phyloP scores from a whole-genome alignment of 2,329 filamentous ascomycete genomes.

The Penicillium brevicompactum region DNA sequence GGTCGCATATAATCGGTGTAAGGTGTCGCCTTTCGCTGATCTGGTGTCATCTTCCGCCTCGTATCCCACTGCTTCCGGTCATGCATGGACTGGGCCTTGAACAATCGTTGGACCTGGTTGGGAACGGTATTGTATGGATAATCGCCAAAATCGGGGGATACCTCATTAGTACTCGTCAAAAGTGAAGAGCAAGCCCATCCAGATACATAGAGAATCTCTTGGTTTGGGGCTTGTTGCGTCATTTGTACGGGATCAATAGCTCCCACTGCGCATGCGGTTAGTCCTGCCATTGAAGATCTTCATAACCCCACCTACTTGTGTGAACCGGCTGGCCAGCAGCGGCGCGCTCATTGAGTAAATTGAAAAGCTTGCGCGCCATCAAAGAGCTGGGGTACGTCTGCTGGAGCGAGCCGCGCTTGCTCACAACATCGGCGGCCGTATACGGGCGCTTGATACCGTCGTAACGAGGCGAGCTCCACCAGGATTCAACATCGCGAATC shows the following conservation, averaged over 20 bases:
- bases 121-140: constrained; percentile 99
- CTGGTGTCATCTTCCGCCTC: constrained; percentile 73
- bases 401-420: constrained; percentile 84
- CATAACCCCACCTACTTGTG: constrained; percentile 63
- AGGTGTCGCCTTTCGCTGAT: constrained; percentile 72
- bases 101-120: constrained; percentile 93
- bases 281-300: neutral
- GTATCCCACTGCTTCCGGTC: constrained; percentile 94
- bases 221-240: constrained; percentile 95
- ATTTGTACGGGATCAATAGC: constrained; percentile 99
- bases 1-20: constrained; percentile 92
- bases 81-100: constrained; percentile 96
- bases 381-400: constrained; percentile 89
- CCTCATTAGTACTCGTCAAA: constrained; percentile 92
- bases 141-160: constrained; percentile 96
- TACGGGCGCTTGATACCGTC: constrained; percentile 91
- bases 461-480: constrained; percentile 87
- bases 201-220: constrained; percentile 93
- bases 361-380: constrained; percentile 94
- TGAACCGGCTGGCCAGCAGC: constrained; percentile 85
- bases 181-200: constrained; percentile 97
- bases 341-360: constrained; percentile 76
- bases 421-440: constrained; percentile 85
- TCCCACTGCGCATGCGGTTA: constrained; percentile 67
- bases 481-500: constrained; percentile 79